Conservation (phyloP, 2,329 filamentous ascomycete species). For the Cladosporium sp. region DNA sequence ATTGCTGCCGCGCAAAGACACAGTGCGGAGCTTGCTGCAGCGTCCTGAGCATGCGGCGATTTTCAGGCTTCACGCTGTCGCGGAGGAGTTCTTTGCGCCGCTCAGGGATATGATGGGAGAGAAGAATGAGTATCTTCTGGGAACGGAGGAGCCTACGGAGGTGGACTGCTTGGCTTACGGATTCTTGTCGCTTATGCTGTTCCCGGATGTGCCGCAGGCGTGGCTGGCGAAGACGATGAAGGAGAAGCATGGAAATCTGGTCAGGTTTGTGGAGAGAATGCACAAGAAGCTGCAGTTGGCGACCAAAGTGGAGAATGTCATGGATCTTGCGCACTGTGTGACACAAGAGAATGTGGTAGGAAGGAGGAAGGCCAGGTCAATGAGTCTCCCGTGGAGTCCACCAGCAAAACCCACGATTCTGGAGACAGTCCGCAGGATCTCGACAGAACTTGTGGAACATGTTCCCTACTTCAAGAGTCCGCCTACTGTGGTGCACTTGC, state of each 20-base stretch:
- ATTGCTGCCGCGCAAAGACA: slow-evolving; percentile 56
- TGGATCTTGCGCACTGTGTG: slow-evolving; percentile 21
- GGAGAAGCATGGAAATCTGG: slow-evolving; percentile 46
- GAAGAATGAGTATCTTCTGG: slow-evolving; percentile 57
- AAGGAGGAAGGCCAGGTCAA: slow-evolving; percentile 10
- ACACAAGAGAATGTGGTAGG: slow-evolving; percentile 18
- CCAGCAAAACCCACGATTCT: slow-evolving; percentile 12
- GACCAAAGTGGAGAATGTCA: slow-evolving; percentile 29
- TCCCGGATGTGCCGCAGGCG: slow-evolving; percentile 59
- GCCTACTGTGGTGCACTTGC: slow-evolving; percentile 11
- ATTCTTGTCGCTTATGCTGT: slow-evolving; percentile 73
- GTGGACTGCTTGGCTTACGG: slow-evolving; percentile 80
- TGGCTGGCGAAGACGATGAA: slow-evolving; percentile 63
- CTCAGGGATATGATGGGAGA: slow-evolving; percentile 62
- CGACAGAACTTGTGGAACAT: slow-evolving; percentile 24
- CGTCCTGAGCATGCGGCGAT: slow-evolving; percentile 68
- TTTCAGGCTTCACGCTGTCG: slow-evolving; percentile 74
- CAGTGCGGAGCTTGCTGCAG: slow-evolving; percentile 62
- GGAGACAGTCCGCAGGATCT: slow-evolving; percentile 20
- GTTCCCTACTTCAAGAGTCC: slow-evolving; percentile 25
- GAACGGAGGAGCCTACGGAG: slow-evolving; percentile 54
- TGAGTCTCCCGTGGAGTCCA: slow-evolving; percentile 31
- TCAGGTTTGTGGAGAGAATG: slow-evolving; percentile 41
- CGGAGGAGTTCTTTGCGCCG: slow-evolving; percentile 69
- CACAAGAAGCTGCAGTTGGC: slow-evolving; percentile 27